Percentiles rank a stretch among this genome's conserved stretches.
phyloP scores from a whole-genome alignment of 2,329 filamentous ascomycete species.

The Aspergillus cejpii region DNA sequence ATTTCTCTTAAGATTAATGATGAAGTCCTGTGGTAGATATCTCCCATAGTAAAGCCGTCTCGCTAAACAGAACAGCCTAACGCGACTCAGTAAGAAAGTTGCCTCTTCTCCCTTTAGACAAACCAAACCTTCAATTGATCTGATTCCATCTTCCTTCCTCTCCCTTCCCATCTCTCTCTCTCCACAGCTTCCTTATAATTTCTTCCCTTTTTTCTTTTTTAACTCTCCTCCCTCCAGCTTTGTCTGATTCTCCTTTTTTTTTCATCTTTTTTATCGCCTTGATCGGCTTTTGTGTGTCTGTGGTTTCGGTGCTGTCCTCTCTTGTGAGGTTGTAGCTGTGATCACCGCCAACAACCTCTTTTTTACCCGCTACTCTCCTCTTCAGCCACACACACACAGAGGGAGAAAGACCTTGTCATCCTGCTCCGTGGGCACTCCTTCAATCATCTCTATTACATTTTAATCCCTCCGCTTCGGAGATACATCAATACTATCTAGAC shows the following conservation, averaged over 20 bases:
- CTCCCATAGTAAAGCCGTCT: no score
- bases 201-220: conserved; percentile 5
- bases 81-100: background rate
- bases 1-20: no score
- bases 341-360: conserved; percentile 20
- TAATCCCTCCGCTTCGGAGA: conserved; percentile 25
- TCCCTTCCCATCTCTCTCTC: conserved; percentile 12
- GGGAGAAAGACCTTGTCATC: conserved; percentile 25
- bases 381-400: conserved; percentile 25
- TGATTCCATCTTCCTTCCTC: conserved; percentile 8
- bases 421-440: conserved; percentile 23
- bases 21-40: no score
- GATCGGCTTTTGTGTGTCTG: conserved; percentile 27
- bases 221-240: conserved; percentile 11
- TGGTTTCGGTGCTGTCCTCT: conserved; percentile 36
- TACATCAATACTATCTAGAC: conserved; percentile 33
- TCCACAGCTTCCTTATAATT: conserved; percentile 16
- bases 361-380: conserved; percentile 28
- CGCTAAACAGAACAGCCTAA: no score
- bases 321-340: conserved; percentile 34
- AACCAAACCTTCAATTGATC: no score
- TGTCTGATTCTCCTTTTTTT: conserved; percentile 11
- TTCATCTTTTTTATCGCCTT: conserved; percentile 15
- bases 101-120: background rate
- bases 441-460: conserved; percentile 22